Evolutionary conservation across 441 rosid species (phyloP).

Genomic region (Lepidium campestre): DNA sequence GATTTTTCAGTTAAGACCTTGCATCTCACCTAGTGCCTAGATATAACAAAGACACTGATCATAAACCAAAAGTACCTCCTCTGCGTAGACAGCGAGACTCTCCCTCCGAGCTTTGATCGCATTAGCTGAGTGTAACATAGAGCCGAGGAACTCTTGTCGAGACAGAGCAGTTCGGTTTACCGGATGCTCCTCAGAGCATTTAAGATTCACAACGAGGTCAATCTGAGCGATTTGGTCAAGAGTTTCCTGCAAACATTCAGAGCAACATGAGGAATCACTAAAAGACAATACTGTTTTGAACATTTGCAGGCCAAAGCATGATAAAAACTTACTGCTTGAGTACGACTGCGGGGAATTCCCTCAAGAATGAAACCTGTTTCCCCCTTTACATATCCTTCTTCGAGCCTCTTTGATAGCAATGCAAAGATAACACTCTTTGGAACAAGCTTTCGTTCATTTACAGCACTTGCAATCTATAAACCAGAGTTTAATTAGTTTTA

Average conservation of each 20-base stretch:
- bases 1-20: neutral
- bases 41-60: neutral
- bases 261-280: neutral
- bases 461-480: constrained; percentile 61
- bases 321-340: constrained; percentile 60
- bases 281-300: neutral
- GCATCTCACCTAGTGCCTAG: neutral
- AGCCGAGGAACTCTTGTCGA: constrained; percentile 26
- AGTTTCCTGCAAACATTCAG: constrained; percentile 53
- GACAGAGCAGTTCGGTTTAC: constrained; percentile 29
- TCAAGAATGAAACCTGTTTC: constrained; percentile 89
- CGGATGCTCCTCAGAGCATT: constrained; percentile 39
- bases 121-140: constrained; percentile 33
- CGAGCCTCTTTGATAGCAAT: constrained; percentile 76
- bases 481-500: neutral
- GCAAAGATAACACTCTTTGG: constrained; percentile 72
- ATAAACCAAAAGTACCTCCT: constrained; percentile 47
- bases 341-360: constrained; percentile 76
- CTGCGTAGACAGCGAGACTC: constrained; percentile 36
- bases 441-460: constrained; percentile 76
- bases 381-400: constrained; percentile 67
- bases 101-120: constrained; percentile 35
- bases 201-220: constrained; percentile 80
- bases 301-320: neutral
- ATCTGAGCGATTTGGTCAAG: constrained; percentile 73